A percentile compares a stretch with the other conserved stretches of the same genome.
Evolutionary conservation across 148 eudicot species (phyloP).

Genomic region (Mesembryanthemum crystallinum): DNA sequence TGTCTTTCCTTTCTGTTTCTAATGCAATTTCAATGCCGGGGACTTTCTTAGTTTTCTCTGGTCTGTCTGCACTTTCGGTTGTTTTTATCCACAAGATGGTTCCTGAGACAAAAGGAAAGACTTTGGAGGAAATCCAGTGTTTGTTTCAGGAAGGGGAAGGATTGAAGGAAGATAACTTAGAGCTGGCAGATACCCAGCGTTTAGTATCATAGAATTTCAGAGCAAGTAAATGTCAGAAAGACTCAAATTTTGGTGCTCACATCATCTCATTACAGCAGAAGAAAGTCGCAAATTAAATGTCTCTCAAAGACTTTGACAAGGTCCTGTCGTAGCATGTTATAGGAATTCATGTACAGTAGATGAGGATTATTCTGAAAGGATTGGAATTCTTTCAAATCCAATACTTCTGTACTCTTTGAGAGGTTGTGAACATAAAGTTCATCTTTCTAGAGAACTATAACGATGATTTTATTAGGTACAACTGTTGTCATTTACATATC

Average conservation of each 20-base stretch:
- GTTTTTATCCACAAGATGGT: conserved; percentile 36
- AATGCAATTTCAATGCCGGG: conserved; percentile 38
- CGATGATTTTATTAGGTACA: no score
- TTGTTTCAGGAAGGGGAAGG: conserved; percentile 26
- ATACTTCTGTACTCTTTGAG: neutral
- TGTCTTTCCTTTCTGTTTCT: conserved; percentile 74
- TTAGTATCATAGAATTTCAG: conserved; percentile 21
- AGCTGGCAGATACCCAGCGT: conserved; percentile 30
- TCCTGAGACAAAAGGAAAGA: conserved; percentile 48
- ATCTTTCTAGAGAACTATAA: no score
- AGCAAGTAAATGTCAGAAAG: no score
- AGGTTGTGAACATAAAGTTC: no score
- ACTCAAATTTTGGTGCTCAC: no score
- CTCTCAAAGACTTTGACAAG: no score
- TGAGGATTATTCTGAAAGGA: neutral
- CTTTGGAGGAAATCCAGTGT: conserved; percentile 39
- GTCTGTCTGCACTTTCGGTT: conserved; percentile 34
- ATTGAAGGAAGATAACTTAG: conserved; percentile 23
- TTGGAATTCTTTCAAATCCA: neutral
- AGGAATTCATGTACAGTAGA: neutral
- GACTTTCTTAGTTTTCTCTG: conserved; percentile 33
- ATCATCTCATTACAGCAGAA: no score
- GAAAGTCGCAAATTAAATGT: no score
- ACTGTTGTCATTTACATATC: no score
- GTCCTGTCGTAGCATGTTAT: neutral